Evolutionary conservation across 2,329 filamentous ascomycete species (phyloP).

Genomic region (Neonectria hederae): DNA sequence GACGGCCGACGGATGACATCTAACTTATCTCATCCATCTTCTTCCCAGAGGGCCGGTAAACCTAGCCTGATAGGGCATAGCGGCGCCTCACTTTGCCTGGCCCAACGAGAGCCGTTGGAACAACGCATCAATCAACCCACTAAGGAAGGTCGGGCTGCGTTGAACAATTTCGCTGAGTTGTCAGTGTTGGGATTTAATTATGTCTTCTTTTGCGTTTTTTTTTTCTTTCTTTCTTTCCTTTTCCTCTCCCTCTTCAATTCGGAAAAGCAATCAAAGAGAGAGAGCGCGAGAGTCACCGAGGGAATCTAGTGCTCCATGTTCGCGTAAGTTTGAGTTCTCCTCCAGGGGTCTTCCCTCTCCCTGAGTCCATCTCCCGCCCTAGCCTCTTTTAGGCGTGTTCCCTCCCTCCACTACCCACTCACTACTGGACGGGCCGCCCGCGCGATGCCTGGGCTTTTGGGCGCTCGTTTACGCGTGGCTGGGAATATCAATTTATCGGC

Average conservation of each 20-base stretch:
- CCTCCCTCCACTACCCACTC: too few species aligned
- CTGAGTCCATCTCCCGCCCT: neutral
- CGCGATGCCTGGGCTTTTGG: constrained; percentile 29
- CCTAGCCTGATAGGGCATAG: constrained; percentile 5
- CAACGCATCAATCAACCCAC: constrained; percentile 22
- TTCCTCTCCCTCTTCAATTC: neutral
- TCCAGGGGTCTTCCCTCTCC: neutral
- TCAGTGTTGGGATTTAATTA: neutral
- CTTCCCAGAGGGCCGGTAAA: constrained; percentile 3
- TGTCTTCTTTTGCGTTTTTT: neutral
- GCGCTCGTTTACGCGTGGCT: constrained; percentile 39
- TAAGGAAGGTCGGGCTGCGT: neutral
- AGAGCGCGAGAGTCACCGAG: neutral
- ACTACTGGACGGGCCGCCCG: constrained; percentile 21
- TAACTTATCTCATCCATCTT: neutral
- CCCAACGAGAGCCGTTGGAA: constrained; percentile 25
- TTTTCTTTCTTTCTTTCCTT: neutral
- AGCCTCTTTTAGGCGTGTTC: neutral
- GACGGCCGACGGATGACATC: neutral
- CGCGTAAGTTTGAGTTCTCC: neutral
- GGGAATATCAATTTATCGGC: constrained; percentile 29
- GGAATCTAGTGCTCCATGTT: neutral
- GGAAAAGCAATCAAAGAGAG: neutral
- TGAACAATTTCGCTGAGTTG: constrained; percentile 7
- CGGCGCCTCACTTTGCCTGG: neutral